Percentiles rank a stretch among this genome's conserved stretches.
phyloP scores from a whole-genome alignment of 2,329 filamentous ascomycete genomes.

The Ceratocystis papillata region DNA sequence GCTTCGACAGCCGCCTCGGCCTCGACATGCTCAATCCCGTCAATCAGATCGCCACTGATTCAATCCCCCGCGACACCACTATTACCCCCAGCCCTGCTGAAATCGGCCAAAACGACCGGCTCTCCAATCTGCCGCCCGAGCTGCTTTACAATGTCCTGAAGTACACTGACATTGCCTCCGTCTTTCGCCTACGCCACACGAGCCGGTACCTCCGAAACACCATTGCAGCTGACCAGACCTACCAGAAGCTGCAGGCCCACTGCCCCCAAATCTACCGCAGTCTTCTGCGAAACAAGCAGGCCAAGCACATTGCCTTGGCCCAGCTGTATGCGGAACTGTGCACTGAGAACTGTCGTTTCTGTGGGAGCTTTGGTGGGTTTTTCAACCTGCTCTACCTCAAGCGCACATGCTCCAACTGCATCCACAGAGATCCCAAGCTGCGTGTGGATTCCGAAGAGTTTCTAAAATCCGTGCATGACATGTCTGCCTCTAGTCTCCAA shows the following conservation, averaged over 20 bases:
- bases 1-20: too few species aligned
- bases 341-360: conserved; percentile 5
- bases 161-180: conserved; percentile 4
- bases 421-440: background rate
- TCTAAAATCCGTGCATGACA: background rate
- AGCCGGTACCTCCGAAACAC: conserved; percentile 7
- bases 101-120: background rate
- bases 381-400: conserved; percentile 13
- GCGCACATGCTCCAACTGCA: conserved; percentile 8
- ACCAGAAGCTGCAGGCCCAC: conserved; percentile 4
- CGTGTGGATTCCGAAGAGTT: background rate
- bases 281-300: conserved; percentile 5
- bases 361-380: conserved; percentile 15
- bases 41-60: too few species aligned
- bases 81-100: background rate
- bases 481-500: background rate
- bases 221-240: conserved; percentile 6
- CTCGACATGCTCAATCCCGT: too few species aligned
- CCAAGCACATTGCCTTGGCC: background rate
- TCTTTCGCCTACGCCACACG: conserved; percentile 14
- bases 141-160: conserved; percentile 6
- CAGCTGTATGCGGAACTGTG: conserved; percentile 6
- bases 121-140: conserved; percentile 13
- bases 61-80: too few species aligned
- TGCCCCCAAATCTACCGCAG: background rate